Conservation (phyloP, 2,329 filamentous ascomycete genomes). For the Calycina marina region DNA sequence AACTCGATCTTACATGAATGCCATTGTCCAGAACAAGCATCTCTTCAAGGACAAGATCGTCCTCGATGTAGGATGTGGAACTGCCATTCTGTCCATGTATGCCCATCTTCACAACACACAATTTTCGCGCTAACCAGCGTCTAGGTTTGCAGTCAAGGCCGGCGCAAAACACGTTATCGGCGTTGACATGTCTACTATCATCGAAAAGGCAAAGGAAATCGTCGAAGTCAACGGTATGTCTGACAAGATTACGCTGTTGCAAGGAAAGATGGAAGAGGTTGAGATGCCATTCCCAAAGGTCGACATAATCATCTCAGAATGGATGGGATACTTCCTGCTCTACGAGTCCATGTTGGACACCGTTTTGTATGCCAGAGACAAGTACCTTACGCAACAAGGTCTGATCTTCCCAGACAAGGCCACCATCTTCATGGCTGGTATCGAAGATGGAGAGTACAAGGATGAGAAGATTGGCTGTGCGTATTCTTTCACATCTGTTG, state of each 20-base stretch:
- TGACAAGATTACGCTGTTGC: conserved; percentile 91
- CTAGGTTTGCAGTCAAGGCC: conserved; percentile 88
- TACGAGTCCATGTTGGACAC: conserved; percentile 99
- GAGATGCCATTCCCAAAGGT: conserved; percentile 86
- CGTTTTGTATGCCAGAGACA: conserved; percentile 89
- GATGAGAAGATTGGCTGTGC: conserved; percentile 99
- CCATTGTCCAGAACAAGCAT: conserved; percentile 94
- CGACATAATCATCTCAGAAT: conserved; percentile 99
- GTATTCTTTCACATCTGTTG: conserved; percentile 22
- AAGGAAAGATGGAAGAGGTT: conserved; percentile 99
- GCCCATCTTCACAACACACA: conserved; percentile 21
- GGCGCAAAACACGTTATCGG: conserved; percentile 98
- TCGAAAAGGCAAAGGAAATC: conserved; percentile 95
- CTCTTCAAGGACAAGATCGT: conserved; percentile 86
- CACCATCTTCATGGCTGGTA: conserved; percentile 90
- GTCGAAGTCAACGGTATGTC: conserved; percentile 82
- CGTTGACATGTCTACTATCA: conserved; percentile 99
- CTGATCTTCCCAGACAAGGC: conserved; percentile 99
- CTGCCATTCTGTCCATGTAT: conserved; percentile 96
- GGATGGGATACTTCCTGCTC: conserved; percentile 99
- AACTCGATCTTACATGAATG: conserved; percentile 90
- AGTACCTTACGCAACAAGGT: conserved; percentile 72
- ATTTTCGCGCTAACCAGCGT: not conserved
- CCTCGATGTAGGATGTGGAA: conserved; percentile 94
- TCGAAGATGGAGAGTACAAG: conserved; percentile 99